Evolutionary conservation across 495 filamentous ascomycete genomes (phyloP).

Genomic region (Paragyromitra xinjiangensis): DNA sequence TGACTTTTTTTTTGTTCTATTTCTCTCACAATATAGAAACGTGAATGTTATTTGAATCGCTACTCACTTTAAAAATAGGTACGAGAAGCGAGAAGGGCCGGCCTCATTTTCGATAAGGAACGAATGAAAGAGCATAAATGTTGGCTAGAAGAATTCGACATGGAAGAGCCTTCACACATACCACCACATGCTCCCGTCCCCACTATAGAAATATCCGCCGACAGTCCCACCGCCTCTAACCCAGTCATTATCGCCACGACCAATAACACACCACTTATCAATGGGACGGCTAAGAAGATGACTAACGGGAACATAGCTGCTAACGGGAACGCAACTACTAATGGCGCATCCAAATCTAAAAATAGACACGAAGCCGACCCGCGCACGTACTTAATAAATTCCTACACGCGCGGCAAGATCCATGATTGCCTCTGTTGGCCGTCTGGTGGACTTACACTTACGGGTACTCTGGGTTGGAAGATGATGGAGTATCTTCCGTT

Average conservation of each 20-base stretch:
- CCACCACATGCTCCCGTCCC: conserved; percentile 22
- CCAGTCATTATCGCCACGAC: neutral
- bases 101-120: conserved; percentile 72
- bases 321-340: neutral
- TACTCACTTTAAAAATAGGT: conserved; percentile 40
- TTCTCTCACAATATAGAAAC: neutral
- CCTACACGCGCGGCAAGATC: conserved; percentile 64
- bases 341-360: conserved; percentile 48
- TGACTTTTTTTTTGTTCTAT: neutral
- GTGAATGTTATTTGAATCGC: neutral
- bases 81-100: conserved; percentile 76
- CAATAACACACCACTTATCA: neutral
- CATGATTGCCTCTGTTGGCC: conserved; percentile 78
- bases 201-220: conserved; percentile 42
- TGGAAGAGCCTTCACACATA: conserved; percentile 23
- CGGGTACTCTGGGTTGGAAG: conserved; percentile 76
- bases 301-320: neutral
- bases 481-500: conserved; percentile 89
- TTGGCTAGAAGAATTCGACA: conserved; percentile 61
- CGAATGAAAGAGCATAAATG: conserved; percentile 75
- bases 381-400: conserved; percentile 34
- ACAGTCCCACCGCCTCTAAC: conserved; percentile 8
- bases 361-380: conserved; percentile 51
- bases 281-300: neutral
- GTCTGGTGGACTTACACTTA: conserved; percentile 67